Evolutionary conservation across 345 rosid genomes (phyloP), one percentile per base, ranked within the genome.

Genomic region (Rhodamnia rubescens): DNA sequence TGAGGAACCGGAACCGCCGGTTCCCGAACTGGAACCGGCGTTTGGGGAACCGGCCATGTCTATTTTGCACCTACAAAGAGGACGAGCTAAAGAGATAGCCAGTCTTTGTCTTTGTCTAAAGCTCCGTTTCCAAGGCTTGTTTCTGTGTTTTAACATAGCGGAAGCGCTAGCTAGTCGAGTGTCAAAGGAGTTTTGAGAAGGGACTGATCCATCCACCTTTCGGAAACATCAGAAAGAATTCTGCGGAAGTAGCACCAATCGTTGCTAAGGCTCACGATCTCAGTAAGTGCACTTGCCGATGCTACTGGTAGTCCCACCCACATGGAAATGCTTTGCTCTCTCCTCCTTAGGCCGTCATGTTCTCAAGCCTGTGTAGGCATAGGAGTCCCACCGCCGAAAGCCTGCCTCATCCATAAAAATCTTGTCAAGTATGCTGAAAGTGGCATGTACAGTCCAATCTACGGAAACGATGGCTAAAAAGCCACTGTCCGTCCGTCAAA

Each of bases 221-320:
- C 87, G 87, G 92, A 7, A 91, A 92, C 64, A 96, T 97, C 75
- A 89, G 98, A 47, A 94, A 92, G 74, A 95, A 95, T 44, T 97
- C 99, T 44, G 97, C 98, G 32, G 84, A 90, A 21, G 94, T 95
- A 40, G 99, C 99, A 83, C 94, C 98, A 82, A 90, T 87, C 22
- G 98, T 94, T 26, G 99, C 98, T 88, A 94, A 94, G 6, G 98
- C 96, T 15, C 92, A 95, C 86, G 93, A 95, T 86, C 96, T 95
- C 27, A 96, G 98, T 96, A 58, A 90, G 89, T 87, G 55, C 47
- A 42, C 22, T 42, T 18, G 26, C 69, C 50, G 18, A 29, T 5
- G 32, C 29, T 44, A 13, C 50, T 27, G 54, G 0, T 24, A 40
- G 50, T 80, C 54, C 50, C 53, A 40, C 16, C 83, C 11, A 47